phyloP scores from a whole-genome alignment of 2,329 filamentous ascomycete genomes.

The Penicillium fuscoglaucum region DNA sequence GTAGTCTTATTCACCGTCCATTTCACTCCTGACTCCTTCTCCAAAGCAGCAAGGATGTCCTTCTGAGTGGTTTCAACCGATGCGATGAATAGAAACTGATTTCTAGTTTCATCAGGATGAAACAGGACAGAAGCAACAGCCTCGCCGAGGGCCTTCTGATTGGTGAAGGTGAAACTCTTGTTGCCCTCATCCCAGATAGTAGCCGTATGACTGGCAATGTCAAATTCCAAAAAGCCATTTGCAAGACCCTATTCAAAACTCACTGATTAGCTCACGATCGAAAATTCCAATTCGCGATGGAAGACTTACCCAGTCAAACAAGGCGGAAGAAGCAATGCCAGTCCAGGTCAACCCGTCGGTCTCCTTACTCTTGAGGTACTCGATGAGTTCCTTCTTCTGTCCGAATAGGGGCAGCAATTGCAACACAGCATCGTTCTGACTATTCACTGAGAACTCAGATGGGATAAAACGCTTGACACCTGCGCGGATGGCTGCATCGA shows the following conservation, averaged over 20 bases:
- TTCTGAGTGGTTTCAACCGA: constrained; percentile 61
- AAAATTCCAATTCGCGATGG: background rate
- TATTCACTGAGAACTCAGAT: constrained; percentile 35
- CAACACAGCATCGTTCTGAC: constrained; percentile 25
- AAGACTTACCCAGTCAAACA: constrained; percentile 59
- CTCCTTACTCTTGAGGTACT: constrained; percentile 56
- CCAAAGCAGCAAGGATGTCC: constrained; percentile 55
- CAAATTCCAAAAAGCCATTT: constrained; percentile 54
- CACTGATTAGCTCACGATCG: background rate
- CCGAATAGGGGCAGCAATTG: constrained; percentile 28
- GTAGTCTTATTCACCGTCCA: constrained; percentile 50
- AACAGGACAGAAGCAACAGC: constrained; percentile 55
- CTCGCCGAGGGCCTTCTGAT: constrained; percentile 53
- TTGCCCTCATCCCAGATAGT: constrained; percentile 60
- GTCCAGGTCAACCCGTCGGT: constrained; percentile 58
- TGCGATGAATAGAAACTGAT: constrained; percentile 59
- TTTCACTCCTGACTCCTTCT: constrained; percentile 54
- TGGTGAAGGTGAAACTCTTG: constrained; percentile 53
- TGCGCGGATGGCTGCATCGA: constrained; percentile 34
- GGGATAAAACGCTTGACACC: constrained; percentile 39
- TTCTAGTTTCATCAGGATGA: constrained; percentile 54
- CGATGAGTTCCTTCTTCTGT: constrained; percentile 38
- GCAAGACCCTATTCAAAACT: constrained; percentile 44
- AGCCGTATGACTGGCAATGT: constrained; percentile 51
- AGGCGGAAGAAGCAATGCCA: constrained; percentile 57